Evolutionary conservation across 768 basidiomycete species (phyloP).

Genomic region (Botryobasidium botryosum): DNA sequence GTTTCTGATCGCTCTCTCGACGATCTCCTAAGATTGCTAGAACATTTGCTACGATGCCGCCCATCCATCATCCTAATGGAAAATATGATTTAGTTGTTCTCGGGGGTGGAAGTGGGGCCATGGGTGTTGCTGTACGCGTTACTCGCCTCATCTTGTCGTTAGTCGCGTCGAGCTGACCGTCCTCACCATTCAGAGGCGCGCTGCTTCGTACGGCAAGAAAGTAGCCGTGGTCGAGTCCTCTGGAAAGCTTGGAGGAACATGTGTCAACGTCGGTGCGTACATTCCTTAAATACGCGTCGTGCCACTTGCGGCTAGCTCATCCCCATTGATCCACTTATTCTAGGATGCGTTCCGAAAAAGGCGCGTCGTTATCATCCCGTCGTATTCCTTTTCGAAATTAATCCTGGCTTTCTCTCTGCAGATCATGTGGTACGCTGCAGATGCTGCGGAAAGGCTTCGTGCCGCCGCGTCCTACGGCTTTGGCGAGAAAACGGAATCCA

Average conservation of each 20-base stretch:
- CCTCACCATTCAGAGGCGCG: conserved; percentile 47
- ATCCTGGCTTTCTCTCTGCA: conserved; percentile 18
- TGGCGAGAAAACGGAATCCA: conserved; percentile 21
- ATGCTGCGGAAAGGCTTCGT: conserved; percentile 68
- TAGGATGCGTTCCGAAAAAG: not conserved
- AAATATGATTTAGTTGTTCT: conserved; percentile 77
- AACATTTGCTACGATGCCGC: conserved; percentile 8
- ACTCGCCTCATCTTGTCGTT: not conserved
- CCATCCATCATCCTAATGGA: conserved; percentile 32
- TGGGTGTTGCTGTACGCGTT: conserved; percentile 59
- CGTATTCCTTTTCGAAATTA: not conserved
- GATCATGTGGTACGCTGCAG: conserved; percentile 98
- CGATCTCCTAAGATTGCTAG: conserved; percentile 4
- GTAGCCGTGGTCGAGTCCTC: conserved; percentile 76
- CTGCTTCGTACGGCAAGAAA: conserved; percentile 82
- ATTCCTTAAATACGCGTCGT: conserved; percentile 24
- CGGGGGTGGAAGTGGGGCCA: conserved; percentile 88
- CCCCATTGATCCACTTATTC: not conserved
- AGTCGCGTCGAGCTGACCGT: not conserved
- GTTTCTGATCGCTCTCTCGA: too few species aligned
- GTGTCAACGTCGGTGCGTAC: conserved; percentile 95
- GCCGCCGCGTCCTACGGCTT: conserved; percentile 56
- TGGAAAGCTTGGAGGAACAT: conserved; percentile 74
- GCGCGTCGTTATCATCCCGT: not conserved
- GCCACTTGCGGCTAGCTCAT: not conserved